Base-by-base conservation (phyloP, 768 basidiomycete species). In the Hypholoma fasciculare region DNA sequence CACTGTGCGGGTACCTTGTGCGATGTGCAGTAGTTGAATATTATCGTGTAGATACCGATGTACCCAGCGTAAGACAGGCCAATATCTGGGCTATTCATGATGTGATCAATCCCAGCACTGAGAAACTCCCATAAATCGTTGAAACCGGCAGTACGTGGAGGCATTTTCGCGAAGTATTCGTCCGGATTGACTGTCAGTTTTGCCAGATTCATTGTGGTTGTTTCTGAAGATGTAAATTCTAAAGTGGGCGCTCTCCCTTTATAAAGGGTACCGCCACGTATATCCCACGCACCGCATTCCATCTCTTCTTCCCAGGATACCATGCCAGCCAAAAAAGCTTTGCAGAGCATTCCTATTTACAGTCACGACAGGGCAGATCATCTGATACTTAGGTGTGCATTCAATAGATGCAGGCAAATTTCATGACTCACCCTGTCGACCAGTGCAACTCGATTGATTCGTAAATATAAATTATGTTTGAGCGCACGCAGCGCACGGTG, bases 1-100 rank as follows among this genome's bases (percentile, higher is more conserved):
- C 78, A 68, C 55, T 78, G 74, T 48, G 79, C 81, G 65, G 85
- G 85, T 88, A 90, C 89, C 72, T 88, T 90, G 13, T 89, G 91
- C 48, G 90, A 92, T 14, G 93, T 98, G 70, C 97, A 99, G 72
- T 96, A 99, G 77, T 99, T 98, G 82, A 98, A 98, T 7, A 94
- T 92, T 42, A 94, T 91, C 36, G 95, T 94, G 75, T 98, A 86
- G 23, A 87, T 66, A 76, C 83, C 94, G 80, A 89, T 90, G 71
- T 94, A 93, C 67, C 67, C 90, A n/a, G 69, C 64, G 65, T 75
- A 77, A 20, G 92, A 91, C 34, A 94, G 85, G 57, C 91, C 92
- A 3, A 86, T 85, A 69, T 92, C 91, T 20, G 90, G 81, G 71
- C 88, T 87, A 69, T 88, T 92, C 92, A 94, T 94, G 74, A 94